Conservation (phyloP, 208 protist species). For the Giardia muris region DNA sequence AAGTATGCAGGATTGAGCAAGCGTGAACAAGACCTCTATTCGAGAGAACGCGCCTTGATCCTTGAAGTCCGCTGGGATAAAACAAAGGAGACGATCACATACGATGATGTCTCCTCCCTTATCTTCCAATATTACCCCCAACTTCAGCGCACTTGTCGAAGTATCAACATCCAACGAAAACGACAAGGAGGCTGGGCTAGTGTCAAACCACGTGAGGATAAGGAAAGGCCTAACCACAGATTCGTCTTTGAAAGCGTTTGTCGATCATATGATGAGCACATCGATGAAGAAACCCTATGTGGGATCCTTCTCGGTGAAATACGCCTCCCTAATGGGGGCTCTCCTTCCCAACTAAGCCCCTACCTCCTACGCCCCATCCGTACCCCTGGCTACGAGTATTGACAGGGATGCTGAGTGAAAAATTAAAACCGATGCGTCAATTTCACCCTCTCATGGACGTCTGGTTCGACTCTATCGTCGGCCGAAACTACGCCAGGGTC, state of each 20-base stretch:
- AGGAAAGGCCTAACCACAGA: neutral
- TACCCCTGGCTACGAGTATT: neutral
- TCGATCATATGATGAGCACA: neutral
- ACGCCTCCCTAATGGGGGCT: neutral
- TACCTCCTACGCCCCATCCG: neutral
- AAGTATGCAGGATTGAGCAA: neutral
- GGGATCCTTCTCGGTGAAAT: neutral
- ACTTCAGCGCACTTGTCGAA: neutral
- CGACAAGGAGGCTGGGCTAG: neutral
- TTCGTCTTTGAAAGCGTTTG: neutral
- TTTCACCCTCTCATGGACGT: neutral
- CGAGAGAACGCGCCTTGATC: neutral
- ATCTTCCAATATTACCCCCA: neutral
- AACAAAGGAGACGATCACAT: neutral
- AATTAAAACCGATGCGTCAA: neutral
- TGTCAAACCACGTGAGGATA: neutral
- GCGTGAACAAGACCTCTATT: neutral
- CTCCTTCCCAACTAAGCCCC: neutral
- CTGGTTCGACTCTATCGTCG: neutral
- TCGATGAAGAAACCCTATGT: neutral
- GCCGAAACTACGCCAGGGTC: neutral
- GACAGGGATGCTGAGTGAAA: too few relatives aligned
- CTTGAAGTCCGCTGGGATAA: neutral
- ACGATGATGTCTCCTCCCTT: neutral
- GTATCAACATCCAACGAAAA: neutral